Evolutionary conservation across 805 yeast species (phyloP), one percentile per base, ranked within the genome.

Genomic region (Candida ortonii): DNA sequence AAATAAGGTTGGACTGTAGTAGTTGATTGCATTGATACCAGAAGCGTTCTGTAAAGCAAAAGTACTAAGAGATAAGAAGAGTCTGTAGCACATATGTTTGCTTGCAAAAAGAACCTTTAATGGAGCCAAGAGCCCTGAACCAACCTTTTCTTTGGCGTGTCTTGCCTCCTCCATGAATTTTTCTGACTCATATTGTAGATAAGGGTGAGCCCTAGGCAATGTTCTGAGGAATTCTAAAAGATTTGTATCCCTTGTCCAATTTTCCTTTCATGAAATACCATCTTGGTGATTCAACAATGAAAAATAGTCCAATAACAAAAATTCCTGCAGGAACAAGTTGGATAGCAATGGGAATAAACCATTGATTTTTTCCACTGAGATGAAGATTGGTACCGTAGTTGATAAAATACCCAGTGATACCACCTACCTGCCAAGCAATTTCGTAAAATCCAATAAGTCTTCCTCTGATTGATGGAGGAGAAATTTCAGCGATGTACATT

Each of bases 401-500:
- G 32, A 60, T 51, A 55, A 59, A 57, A 38, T 55, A 56, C 5
- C 62, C 43, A 25, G 49, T 36, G 25, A 55, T 33, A 24, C 59
- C 58, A 39, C 65, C 65, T 21, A 53, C 36, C 16, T 60, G 55
- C 37, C 60, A 52, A 16, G 55, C 44, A 33, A 78, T 71, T 50
- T 78, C 84, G 68, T 74, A 77, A 27, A 68, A 41, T 39, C 80
- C 79, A 33, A 76, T 82, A 30, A 78, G 65, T 8, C 68, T 51
- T 51, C 84, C 85, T 53, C 84, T 70, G 34, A 75, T 67, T 33
- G 61, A 60, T 59, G 77, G 71, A 22, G 83, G 84, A 22, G 84
- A 67, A 44, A 79, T 62, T 57, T 80, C 82, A 11, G 85, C 79
- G 57, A 78, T 80, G 52, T 80, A 80, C 56, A 82, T 62, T 22